Evolutionary conservation across 164 flowering plant species (phyloP).

Genomic region (Vitis rupestris): DNA sequence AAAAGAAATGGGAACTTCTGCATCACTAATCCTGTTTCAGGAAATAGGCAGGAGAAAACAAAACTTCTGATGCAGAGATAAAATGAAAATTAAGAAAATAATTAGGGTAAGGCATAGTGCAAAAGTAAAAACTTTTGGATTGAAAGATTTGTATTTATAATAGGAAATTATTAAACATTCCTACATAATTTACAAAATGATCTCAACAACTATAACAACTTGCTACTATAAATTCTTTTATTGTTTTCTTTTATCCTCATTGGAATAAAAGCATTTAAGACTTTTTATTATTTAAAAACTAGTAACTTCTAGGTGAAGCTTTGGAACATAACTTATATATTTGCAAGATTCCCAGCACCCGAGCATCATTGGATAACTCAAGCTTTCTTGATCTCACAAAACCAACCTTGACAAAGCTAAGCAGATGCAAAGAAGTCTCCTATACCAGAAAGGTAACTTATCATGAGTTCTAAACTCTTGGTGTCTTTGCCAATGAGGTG

Average conservation of each 20-base stretch:
- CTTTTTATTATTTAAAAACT: not conserved
- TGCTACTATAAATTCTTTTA: not conserved
- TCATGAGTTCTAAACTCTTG: too few species aligned
- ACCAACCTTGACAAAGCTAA: too few species aligned
- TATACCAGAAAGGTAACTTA: too few species aligned
- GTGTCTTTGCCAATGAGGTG: too few species aligned
- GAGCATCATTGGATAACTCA: too few species aligned
- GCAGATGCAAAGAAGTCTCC: too few species aligned
- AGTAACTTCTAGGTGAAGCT: not conserved
- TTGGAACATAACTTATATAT: not conserved
- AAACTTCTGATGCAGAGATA: too few species aligned
- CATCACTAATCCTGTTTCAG: too few species aligned
- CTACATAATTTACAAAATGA: not conserved
- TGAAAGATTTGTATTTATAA: not conserved
- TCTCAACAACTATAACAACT: not conserved
- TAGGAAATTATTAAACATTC: not conserved
- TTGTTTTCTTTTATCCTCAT: not conserved
- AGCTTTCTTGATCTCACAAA: too few species aligned
- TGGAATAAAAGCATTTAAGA: not conserved
- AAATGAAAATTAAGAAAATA: not conserved
- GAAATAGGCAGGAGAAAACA: too few species aligned
- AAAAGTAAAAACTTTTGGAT: not conserved
- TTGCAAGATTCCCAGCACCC: too few species aligned
- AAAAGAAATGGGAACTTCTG: too few species aligned
- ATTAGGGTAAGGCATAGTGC: not conserved